Evolutionary conservation across 2,329 filamentous ascomycete species (phyloP).

Genomic region (Fusarium mexicanum): DNA sequence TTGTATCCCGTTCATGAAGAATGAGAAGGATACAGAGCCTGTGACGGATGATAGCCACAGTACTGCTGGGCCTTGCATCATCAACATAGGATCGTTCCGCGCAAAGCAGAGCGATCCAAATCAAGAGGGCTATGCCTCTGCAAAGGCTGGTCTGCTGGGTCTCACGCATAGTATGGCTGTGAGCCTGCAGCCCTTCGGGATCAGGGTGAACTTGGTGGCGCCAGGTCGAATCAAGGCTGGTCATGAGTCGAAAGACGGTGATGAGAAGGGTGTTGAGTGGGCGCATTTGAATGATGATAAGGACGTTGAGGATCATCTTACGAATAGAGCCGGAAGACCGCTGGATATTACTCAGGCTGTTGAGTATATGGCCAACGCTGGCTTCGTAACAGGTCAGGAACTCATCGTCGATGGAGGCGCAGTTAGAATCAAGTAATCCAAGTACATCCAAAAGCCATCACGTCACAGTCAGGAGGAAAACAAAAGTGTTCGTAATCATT

Average conservation of each 20-base stretch:
- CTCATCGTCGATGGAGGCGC: constrained; percentile 10
- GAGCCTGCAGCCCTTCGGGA: neutral
- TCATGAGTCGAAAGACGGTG: constrained; percentile 6
- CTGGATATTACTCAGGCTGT: constrained; percentile 6
- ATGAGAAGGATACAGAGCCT: neutral
- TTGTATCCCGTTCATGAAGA: constrained; percentile 14
- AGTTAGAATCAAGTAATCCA: constrained; percentile 3
- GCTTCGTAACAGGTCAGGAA: constrained; percentile 16
- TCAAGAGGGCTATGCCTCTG: constrained; percentile 6
- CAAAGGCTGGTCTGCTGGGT: constrained; percentile 3
- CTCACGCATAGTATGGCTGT: constrained; percentile 21
- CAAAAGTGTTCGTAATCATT: constrained; percentile 1
- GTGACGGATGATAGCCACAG: constrained; percentile 11
- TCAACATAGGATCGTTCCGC: constrained; percentile 11
- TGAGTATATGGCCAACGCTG: constrained; percentile 17
- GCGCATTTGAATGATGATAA: constrained; percentile 7
- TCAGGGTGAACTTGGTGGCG: constrained; percentile 10
- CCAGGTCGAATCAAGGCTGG: constrained; percentile 5
- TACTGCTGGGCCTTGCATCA: constrained; percentile 9
- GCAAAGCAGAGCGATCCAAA: constrained; percentile 16
- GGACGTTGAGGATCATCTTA: constrained; percentile 13
- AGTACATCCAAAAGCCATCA: neutral
- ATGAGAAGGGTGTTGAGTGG: constrained; percentile 3
- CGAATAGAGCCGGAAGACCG: constrained; percentile 14
- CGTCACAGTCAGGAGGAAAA: neutral